Base-by-base conservation (phyloP, 1,139 yeast species). In the Magnusiomyces ingens region DNA sequence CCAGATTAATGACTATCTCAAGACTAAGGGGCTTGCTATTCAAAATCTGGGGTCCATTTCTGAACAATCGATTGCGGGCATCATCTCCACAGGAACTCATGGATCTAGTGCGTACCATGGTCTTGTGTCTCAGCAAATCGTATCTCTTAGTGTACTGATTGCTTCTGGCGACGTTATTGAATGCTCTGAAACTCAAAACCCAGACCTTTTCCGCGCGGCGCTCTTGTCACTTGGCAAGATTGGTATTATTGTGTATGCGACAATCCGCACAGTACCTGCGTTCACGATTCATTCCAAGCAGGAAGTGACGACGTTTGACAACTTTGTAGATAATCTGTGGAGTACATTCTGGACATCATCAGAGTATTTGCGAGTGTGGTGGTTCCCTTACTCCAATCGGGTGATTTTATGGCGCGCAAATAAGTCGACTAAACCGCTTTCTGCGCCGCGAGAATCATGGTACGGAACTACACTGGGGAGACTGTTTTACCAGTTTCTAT, bases 61-160 rank as follows among this genome's bases (percentile, higher is more conserved):
- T 47, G 97, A 90, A 59, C 99, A 93, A 67, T 86, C 95, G 15
- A 75, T 90, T 45, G 99, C 95, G 2, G 99, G 99, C 3, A 81
- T 91, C 59, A 89, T 93, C 50, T 86, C 96, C 1, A 93, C 99
- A 0, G 98, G 98, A 41, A 90, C 98, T 0, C 99, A 93, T 66
- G 99, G 99, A 1, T 86, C 97, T 0, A 84, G 96, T 8, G 94
- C 93, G 52, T 88, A 78, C 67, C 98, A 93, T 64, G 97, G 98
- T 0, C 75, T 91, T 48, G 88, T 93, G 2, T 82, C 94, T 11
- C 93, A 90, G 64, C 96, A 90, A 68, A 78, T 89, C 57, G 97
- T 91, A 2, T 80, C 83, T 55, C 69, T 93, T 55, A 81, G 86
- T 4, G 52, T 70, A 21, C 72, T 91, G 45, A 80, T 86, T 55